phyloP scores from a whole-genome alignment of 1,284 basidiomycete genomes.

The Leccinum pseudoinsigne region DNA sequence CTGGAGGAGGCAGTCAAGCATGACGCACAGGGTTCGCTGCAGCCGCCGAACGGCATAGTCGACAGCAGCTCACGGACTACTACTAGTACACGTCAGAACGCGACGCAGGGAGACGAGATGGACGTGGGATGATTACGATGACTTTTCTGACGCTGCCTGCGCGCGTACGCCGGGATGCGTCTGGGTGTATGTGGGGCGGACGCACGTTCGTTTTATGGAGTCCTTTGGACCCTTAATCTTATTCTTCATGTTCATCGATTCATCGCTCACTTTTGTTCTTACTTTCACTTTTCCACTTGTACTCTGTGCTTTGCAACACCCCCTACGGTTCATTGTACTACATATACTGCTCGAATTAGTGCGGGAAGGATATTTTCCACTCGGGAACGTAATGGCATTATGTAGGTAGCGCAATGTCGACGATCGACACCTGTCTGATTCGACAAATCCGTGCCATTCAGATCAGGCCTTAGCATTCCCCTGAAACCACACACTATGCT shows the following conservation, averaged over 20 bases:
- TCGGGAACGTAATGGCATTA: conserved; percentile 10
- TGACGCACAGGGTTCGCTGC: conserved; percentile 16
- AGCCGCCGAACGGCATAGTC: conserved; percentile 12
- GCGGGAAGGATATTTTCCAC: conserved; percentile 14
- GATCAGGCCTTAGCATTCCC: neutral
- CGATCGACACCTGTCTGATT: neutral
- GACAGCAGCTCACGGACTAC: conserved; percentile 35
- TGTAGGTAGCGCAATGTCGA: neutral
- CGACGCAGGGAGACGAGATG: conserved; percentile 50
- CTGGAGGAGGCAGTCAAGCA: conserved; percentile 59
- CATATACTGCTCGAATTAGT: conserved; percentile 12
- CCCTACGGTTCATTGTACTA: conserved; percentile 21
- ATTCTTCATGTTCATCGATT: conserved; percentile 30
- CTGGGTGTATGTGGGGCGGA: neutral
- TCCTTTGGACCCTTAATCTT: conserved; percentile 27
- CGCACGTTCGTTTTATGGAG: conserved; percentile 11
- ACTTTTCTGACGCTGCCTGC: neutral
- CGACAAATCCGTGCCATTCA: neutral
- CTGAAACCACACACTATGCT: neutral
- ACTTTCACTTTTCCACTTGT: neutral
- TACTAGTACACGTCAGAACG: conserved; percentile 41
- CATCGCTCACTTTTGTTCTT: neutral
- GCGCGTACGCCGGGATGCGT: neutral
- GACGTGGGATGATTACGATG: conserved; percentile 46
- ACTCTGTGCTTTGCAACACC: neutral